Conservation (phyloP, 306 rosid genomes). For the Psophocarpus tetragonolobus region DNA sequence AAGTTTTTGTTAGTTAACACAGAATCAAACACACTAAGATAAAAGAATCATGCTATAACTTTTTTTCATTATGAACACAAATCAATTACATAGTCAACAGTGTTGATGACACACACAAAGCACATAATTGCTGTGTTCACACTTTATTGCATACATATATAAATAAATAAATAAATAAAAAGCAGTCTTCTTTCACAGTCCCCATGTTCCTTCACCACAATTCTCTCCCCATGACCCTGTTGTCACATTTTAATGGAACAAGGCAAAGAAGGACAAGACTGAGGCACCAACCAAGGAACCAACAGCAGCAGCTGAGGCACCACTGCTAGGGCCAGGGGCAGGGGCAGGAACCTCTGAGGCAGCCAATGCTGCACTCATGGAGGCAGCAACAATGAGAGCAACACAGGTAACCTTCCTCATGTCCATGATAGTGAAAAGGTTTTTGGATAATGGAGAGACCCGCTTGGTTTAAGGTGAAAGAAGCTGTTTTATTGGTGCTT, state of each 20-base stretch:
- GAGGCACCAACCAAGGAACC: conserved; percentile 65
- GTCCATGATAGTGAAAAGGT: too few relatives aligned
- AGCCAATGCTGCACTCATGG: conserved; percentile 47
- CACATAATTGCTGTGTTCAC: neutral
- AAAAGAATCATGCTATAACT: neutral
- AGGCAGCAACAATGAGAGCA: conserved; percentile 43
- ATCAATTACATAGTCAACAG: neutral
- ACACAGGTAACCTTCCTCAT: conserved; percentile 49
- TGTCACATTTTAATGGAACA: conserved; percentile 38
- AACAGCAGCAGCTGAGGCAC: conserved; percentile 39
- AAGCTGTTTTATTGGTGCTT: neutral
- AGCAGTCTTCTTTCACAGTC: neutral
- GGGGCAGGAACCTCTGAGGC: conserved; percentile 25
- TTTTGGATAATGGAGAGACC: conserved; percentile 36
- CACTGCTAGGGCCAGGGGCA: conserved; percentile 43
- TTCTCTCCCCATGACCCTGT: neutral
- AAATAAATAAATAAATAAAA: neutral
- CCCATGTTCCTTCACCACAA: neutral
- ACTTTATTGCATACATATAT: neutral
- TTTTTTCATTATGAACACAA: neutral
- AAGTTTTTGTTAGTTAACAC: too few relatives aligned
- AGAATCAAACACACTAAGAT: neutral
- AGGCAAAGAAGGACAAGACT: conserved; percentile 50
- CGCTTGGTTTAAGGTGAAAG: neutral
- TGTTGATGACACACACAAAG: neutral